Percentiles rank a stretch among this genome's conserved stretches.
Conservation (phyloP, 208 protist species). For the Leishmania martiniquensis region DNA sequence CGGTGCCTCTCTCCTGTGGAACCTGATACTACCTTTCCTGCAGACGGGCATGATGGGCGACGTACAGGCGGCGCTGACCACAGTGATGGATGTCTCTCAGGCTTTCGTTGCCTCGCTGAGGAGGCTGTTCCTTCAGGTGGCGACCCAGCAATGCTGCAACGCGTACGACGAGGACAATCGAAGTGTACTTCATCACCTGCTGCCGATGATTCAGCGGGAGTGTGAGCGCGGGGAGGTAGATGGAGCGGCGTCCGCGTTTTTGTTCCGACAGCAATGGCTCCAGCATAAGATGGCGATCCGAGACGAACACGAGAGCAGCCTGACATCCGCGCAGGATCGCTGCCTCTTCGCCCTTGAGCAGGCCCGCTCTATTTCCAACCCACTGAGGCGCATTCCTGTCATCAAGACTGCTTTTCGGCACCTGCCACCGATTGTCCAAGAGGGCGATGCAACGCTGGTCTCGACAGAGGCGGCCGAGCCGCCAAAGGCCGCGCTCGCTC, state of each 20-base stretch:
- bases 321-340: slow-evolving; percentile 20
- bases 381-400: slow-evolving; percentile 24
- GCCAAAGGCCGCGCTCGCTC: slow-evolving; percentile 1
- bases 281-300: slow-evolving; percentile 25
- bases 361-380: slow-evolving; percentile 23
- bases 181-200: slow-evolving; percentile 26
- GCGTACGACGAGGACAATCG: slow-evolving; percentile 82
- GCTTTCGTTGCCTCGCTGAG: slow-evolving; percentile 14
- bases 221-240: slow-evolving; percentile 3
- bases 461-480: background rate
- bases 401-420: slow-evolving; percentile 36
- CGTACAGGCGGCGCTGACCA: slow-evolving; percentile 20
- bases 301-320: slow-evolving; percentile 29
- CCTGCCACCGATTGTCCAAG: slow-evolving; percentile 21
- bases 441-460: background rate
- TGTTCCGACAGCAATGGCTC: slow-evolving; percentile 33
- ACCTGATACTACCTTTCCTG: slow-evolving; percentile 52
- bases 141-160: slow-evolving; percentile 60
- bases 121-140: slow-evolving; percentile 46
- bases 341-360: slow-evolving; percentile 37
- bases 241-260: background rate
- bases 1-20: slow-evolving; percentile 78
- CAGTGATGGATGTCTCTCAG: slow-evolving; percentile 22
- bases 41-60: slow-evolving; percentile 23
- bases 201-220: slow-evolving; percentile 22